These are phyloP conservation scores for Pichia occidentalis DNA, from an alignment of 805 yeast species.

Conservation along the genomic window DNA sequence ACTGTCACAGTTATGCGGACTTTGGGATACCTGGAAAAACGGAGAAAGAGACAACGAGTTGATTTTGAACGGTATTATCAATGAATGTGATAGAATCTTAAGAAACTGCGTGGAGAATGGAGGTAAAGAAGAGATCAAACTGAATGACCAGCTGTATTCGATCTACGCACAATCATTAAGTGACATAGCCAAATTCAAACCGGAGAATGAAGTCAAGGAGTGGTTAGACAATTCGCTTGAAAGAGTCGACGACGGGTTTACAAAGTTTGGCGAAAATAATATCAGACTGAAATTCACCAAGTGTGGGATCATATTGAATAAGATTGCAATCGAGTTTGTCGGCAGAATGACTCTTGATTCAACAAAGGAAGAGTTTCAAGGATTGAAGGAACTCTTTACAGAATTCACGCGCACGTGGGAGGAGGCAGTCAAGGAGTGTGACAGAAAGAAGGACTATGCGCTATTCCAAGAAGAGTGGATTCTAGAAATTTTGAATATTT, in stretches of 20 bases:
- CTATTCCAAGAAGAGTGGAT: slow-evolving; percentile 27
- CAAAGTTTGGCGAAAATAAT: slow-evolving; percentile 38
- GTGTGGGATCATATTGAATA: slow-evolving; percentile 47
- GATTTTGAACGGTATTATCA: slow-evolving; percentile 77
- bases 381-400: slow-evolving; percentile 38
- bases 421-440: slow-evolving; percentile 32
- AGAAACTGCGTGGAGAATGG: slow-evolving; percentile 36
- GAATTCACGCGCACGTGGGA: slow-evolving; percentile 42
- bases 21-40: slow-evolving; percentile 58
- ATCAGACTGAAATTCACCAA: slow-evolving; percentile 43
- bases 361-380: slow-evolving; percentile 26
- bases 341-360: slow-evolving; percentile 43
- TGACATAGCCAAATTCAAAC: slow-evolving; percentile 53
- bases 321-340: slow-evolving; percentile 53
- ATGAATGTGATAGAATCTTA: slow-evolving; percentile 80
- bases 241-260: slow-evolving; percentile 54
- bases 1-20: slow-evolving; percentile 63
- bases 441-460: slow-evolving; percentile 16
- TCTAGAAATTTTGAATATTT: slow-evolving; percentile 46
- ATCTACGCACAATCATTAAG: slow-evolving; percentile 69
- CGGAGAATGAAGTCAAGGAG: slow-evolving; percentile 17
- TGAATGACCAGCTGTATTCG: slow-evolving; percentile 55
- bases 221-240: slow-evolving; percentile 70
- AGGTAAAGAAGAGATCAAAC: slow-evolving; percentile 23
- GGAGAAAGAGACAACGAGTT: slow-evolving; percentile 57